Conservation (phyloP, 768 basidiomycete species). For the Agaricus sinodeliciosus region DNA sequence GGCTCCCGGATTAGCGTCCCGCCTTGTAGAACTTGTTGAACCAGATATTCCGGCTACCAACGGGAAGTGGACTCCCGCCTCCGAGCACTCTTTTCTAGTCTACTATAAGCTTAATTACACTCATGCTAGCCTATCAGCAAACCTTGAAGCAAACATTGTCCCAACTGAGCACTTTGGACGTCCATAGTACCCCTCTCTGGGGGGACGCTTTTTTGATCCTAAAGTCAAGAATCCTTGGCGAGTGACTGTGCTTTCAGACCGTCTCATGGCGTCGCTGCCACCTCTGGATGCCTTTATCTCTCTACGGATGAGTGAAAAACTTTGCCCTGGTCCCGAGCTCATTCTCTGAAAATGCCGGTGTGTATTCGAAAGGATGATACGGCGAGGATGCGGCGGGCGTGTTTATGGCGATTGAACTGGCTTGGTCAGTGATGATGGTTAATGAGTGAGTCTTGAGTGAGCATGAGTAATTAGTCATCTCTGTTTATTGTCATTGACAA, state of each 20-base stretch:
- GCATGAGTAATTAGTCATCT: too few relatives aligned
- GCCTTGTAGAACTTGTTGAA: background rate
- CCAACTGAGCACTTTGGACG: constrained; percentile 5
- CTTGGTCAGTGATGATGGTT: too few relatives aligned
- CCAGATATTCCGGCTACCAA: constrained; percentile 30
- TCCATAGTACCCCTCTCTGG: constrained; percentile 2
- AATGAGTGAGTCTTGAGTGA: too few relatives aligned
- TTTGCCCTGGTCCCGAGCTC: background rate
- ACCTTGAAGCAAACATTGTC: constrained; percentile 8
- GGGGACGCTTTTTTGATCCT: background rate
- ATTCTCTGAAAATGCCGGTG: background rate
- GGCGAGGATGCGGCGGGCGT: too few relatives aligned
- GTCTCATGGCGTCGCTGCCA: background rate
- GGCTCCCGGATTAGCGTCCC: constrained; percentile 21
- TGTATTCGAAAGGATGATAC: too few relatives aligned
- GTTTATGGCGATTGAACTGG: too few relatives aligned
- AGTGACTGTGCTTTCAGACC: background rate
- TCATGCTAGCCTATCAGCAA: too few relatives aligned
- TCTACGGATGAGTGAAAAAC: background rate
- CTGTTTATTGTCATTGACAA: too few relatives aligned
- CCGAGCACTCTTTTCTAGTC: constrained; percentile 20
- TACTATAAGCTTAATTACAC: background rate
- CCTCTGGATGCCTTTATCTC: background rate
- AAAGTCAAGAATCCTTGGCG: background rate
- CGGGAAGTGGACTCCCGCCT: constrained; percentile 21